Conservation (phyloP, 441 rosid genomes). For the Raphanus hybrid region DNA sequence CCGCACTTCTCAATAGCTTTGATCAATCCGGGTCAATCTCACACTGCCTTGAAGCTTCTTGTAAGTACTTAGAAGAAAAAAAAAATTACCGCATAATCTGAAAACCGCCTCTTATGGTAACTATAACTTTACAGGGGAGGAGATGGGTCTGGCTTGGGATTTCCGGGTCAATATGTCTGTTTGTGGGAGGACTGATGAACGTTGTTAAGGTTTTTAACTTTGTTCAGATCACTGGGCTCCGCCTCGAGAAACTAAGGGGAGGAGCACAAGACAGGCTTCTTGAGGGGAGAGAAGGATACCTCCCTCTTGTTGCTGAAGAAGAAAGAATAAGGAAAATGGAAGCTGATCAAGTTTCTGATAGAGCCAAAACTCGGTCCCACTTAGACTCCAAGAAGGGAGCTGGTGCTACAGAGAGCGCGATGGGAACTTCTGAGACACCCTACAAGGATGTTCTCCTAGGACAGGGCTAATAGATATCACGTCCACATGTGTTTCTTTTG, state of each 20-base stretch:
- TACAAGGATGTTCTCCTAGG: slow-evolving; percentile 75
- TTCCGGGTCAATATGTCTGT: slow-evolving; percentile 55
- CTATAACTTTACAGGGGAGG: slow-evolving; percentile 45
- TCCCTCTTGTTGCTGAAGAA: slow-evolving; percentile 64
- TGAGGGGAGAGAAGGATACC: slow-evolving; percentile 58
- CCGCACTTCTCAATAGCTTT: slow-evolving; percentile 56
- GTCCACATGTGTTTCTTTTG: slow-evolving; percentile 3
- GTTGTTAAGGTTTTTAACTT: slow-evolving; percentile 77
- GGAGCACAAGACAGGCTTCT: slow-evolving; percentile 68
- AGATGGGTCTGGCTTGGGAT: slow-evolving; percentile 64
- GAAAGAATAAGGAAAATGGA: slow-evolving; percentile 47
- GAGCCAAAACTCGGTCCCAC: slow-evolving; percentile 20
- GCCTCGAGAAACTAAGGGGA: slow-evolving; percentile 77
- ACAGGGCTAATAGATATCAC: slow-evolving; percentile 37
- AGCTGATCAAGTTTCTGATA: slow-evolving; percentile 39
- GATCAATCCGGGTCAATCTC: slow-evolving; percentile 49
- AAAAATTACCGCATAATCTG: neutral
- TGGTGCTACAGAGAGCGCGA: neutral
- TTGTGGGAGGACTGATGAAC: slow-evolving; percentile 62
- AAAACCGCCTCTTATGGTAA: neutral
- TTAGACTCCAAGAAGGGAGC: neutral
- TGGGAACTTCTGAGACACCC: slow-evolving; percentile 49
- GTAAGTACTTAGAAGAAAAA: slow-evolving; percentile 45
- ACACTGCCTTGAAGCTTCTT: slow-evolving; percentile 55
- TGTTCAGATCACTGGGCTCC: slow-evolving; percentile 54